phyloP scores from a whole-genome alignment of 208 protist genomes.

The Leishmania guyanensis region DNA sequence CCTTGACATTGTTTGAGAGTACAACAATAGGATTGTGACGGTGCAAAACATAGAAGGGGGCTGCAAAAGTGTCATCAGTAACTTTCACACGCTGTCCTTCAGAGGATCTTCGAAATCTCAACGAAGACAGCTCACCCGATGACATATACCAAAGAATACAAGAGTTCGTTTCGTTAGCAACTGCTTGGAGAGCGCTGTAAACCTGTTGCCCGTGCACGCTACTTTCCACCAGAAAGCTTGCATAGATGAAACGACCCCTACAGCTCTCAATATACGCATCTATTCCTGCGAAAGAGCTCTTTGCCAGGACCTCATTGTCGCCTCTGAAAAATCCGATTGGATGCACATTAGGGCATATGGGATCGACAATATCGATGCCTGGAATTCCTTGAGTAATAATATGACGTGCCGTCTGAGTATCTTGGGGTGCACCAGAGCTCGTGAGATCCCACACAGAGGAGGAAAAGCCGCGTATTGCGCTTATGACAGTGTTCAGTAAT shows the following conservation, averaged over 20 bases:
- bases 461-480: background rate
- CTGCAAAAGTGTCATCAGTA: background rate
- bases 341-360: slow-evolving; percentile 46
- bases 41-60: background rate
- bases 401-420: slow-evolving; percentile 23
- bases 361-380: slow-evolving; percentile 36
- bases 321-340: slow-evolving; percentile 44
- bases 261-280: background rate
- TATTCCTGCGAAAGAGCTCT: background rate
- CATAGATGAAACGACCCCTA: background rate
- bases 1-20: background rate
- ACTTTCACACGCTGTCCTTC: slow-evolving; percentile 1
- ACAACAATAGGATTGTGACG: slow-evolving; percentile 8
- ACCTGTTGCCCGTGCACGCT: background rate
- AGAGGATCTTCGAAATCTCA: no score
- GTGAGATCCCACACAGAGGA: background rate
- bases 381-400: slow-evolving; percentile 44
- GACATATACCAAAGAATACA: slow-evolving; percentile 19
- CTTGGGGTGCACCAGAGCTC: background rate
- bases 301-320: background rate
- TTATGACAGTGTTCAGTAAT: background rate
- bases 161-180: background rate
- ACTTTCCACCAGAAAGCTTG: background rate
- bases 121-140: background rate
- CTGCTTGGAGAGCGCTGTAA: background rate